Conservation (phyloP, 345 rosid genomes). For the Linum usitatissimum region DNA sequence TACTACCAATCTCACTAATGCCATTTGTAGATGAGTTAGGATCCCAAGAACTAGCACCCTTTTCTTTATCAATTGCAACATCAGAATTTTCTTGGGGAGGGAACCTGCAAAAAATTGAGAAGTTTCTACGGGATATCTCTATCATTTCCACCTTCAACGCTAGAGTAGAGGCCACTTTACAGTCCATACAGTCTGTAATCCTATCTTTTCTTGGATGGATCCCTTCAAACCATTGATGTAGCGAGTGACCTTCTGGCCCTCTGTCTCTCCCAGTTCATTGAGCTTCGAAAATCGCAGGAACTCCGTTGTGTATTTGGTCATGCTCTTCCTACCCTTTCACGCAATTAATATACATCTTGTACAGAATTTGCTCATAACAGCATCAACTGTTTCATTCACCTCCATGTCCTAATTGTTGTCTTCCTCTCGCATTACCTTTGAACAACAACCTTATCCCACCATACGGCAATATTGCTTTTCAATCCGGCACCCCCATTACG, state of each 20-base stretch:
- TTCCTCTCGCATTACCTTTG: background rate
- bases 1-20: no score
- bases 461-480: background rate
- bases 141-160: no score
- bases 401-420: background rate
- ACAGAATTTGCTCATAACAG: constrained; percentile 13
- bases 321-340: background rate
- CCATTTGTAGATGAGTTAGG: no score
- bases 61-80: no score
- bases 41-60: no score
- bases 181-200: background rate
- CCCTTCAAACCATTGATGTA: background rate
- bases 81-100: no score
- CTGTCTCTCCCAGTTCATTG: background rate
- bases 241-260: background rate
- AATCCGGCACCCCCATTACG: background rate
- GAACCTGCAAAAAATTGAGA: no score
- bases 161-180: no score
- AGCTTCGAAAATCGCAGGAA: background rate
- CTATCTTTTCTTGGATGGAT: background rate
- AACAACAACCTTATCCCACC: background rate
- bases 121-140: no score
- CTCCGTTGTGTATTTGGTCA: background rate
- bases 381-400: constrained; percentile 1
- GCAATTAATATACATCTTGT: background rate